Evolutionary conservation across 257 asterid species (phyloP).

Genomic region (Penstemon eatonii): DNA sequence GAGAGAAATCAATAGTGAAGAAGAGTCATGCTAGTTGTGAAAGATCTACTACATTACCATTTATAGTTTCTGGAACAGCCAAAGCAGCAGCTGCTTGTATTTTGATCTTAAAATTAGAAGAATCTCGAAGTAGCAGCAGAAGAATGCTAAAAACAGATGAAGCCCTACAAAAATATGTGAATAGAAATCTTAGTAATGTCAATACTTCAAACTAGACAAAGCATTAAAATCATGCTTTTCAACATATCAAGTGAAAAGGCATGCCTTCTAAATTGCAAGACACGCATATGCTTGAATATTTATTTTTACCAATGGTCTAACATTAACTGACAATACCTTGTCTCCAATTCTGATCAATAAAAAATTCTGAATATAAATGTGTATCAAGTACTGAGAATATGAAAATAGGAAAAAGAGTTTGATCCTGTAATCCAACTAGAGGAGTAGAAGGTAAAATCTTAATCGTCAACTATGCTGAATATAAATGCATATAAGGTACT

Average conservation of each 20-base stretch:
- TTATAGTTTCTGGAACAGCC: conserved; percentile 82
- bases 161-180: conserved; percentile 62
- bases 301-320: conserved; percentile 15
- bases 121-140: conserved; percentile 81
- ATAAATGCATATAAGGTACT: too few relatives aligned
- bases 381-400: neutral
- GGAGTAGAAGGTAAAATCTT: neutral
- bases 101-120: conserved; percentile 90
- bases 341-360: neutral
- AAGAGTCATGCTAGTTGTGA: conserved; percentile 18
- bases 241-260: conserved; percentile 6
- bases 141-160: conserved; percentile 84
- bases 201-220: conserved; percentile 6
- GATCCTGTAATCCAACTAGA: neutral
- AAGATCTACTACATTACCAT: conserved; percentile 48
- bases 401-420: neutral
- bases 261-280: conserved; percentile 4
- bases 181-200: conserved; percentile 17
- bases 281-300: neutral
- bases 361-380: neutral
- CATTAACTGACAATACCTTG: conserved; percentile 5
- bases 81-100: conserved; percentile 98
- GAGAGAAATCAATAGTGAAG: conserved; percentile 15
- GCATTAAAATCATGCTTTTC: conserved; percentile 2
- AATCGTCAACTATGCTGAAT: neutral